phyloP scores from a whole-genome alignment of 2,329 filamentous ascomycete genomes.

The Geoglossum cookeanum region DNA sequence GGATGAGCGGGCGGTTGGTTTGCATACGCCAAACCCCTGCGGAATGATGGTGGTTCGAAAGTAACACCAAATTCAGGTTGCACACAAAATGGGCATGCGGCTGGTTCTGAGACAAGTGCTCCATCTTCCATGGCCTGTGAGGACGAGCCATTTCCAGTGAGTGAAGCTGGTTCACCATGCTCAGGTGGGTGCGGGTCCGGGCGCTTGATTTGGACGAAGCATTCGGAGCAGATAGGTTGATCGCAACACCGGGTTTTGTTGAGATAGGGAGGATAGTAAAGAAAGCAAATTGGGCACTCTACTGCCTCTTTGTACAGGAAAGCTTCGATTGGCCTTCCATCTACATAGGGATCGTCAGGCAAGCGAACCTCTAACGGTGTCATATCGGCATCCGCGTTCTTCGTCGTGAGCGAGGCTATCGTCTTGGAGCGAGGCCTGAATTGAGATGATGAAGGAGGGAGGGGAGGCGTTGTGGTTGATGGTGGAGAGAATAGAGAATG shows the following conservation, averaged over 20 bases:
- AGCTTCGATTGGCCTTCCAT: constrained; percentile 84
- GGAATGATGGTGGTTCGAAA: constrained; percentile 76
- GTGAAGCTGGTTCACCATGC: constrained; percentile 30
- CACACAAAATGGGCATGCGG: constrained; percentile 86
- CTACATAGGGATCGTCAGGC: constrained; percentile 69
- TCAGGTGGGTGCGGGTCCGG: constrained; percentile 81
- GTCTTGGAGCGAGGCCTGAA: constrained; percentile 81
- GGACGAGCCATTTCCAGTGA: constrained; percentile 13
- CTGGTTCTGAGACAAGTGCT: constrained; percentile 73
- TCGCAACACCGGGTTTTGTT: constrained; percentile 93
- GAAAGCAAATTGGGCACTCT: constrained; percentile 92
- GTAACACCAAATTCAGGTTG: constrained; percentile 93
- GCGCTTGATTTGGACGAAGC: constrained; percentile 95
- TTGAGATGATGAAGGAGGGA: constrained; percentile 19
- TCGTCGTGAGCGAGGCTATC: constrained; percentile 54
- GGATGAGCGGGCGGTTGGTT: constrained; percentile 28
- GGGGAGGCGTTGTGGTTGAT: constrained; percentile 28
- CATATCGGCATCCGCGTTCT: constrained; percentile 33
- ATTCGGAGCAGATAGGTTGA: constrained; percentile 92
- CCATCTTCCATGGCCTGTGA: constrained; percentile 28
- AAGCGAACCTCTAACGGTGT: constrained; percentile 60
- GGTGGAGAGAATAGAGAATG: constrained; percentile 38
- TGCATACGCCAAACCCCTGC: constrained; percentile 58
- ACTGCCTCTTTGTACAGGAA: constrained; percentile 78
- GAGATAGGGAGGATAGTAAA: constrained; percentile 86